Conservation (phyloP, 2,329 filamentous ascomycete genomes). For the Pyrenochaeta sp. region DNA sequence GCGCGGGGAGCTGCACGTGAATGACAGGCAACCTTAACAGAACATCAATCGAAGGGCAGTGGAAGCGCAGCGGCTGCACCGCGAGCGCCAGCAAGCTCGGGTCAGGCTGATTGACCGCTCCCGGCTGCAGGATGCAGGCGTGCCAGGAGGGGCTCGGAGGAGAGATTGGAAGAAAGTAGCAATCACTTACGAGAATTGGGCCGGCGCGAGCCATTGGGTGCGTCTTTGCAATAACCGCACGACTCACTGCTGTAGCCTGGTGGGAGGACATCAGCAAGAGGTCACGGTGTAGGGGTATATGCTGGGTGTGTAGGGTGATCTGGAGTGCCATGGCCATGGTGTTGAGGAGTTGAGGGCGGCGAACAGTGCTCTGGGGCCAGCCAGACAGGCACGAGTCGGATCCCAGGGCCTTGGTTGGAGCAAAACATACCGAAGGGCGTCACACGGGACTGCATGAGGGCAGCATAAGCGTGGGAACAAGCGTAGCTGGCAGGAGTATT, state of each 20-base stretch:
- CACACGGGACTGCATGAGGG: slow-evolving; percentile 52
- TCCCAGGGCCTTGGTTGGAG: slow-evolving; percentile 47
- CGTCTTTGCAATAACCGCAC: slow-evolving; percentile 60
- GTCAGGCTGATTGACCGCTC: slow-evolving; percentile 14
- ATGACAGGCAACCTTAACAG: slow-evolving; percentile 34
- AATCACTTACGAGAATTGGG: slow-evolving; percentile 57
- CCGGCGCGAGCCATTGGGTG: slow-evolving; percentile 55
- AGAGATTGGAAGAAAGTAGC: slow-evolving; percentile 16
- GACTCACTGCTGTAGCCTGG: slow-evolving; percentile 58
- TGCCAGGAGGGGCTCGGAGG: slow-evolving; percentile 18
- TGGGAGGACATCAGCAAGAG: slow-evolving; percentile 30
- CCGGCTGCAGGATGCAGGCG: slow-evolving; percentile 26
- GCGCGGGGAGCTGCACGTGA: slow-evolving; percentile 31
- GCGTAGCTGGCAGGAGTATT: slow-evolving; percentile 40
- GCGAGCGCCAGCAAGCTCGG: slow-evolving; percentile 8
- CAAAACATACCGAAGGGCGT: slow-evolving; percentile 51
- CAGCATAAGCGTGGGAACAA: slow-evolving; percentile 50
- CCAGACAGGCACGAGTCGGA: slow-evolving; percentile 47
- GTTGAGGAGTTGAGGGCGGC: slow-evolving; percentile 5
- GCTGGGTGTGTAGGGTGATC: no score
- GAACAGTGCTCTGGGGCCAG: slow-evolving; percentile 34
- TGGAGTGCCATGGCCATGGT: slow-evolving; percentile 9
- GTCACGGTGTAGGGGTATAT: slow-evolving; percentile 15
- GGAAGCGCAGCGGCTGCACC: slow-evolving; percentile 11
- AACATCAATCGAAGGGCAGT: slow-evolving; percentile 29